A percentile compares a stretch with the other conserved stretches of the same genome.
These are phyloP conservation scores for Pisolithus marmoratus DNA, from an alignment of 768 basidiomycete species.

Conservation along the genomic window DNA sequence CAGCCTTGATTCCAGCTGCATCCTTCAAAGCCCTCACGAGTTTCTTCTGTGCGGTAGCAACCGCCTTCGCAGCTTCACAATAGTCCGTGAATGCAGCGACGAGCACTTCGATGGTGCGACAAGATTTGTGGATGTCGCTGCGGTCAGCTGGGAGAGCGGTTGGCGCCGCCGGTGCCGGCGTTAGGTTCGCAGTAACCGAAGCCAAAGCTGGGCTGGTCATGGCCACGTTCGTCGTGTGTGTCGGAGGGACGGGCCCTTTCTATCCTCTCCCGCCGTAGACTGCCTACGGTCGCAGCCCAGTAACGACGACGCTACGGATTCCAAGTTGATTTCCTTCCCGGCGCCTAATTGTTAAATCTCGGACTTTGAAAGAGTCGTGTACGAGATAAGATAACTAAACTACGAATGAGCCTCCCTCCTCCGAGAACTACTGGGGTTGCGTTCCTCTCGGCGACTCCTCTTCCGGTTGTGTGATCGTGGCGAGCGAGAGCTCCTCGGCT, in stretches of 20 bases:
- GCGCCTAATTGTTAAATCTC: neutral
- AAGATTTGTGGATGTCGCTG: slow-evolving; percentile 72
- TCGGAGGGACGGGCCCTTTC: too few relatives aligned
- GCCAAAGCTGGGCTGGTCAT: neutral
- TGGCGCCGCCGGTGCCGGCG: slow-evolving; percentile 7
- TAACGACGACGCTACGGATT: too few relatives aligned
- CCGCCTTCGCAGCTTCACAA: slow-evolving; percentile 59
- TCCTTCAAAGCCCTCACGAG: slow-evolving; percentile 67
- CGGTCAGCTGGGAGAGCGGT: slow-evolving; percentile 46
- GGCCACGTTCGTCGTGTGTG: neutral
- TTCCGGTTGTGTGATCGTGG: neutral
- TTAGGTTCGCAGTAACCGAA: too few relatives aligned
- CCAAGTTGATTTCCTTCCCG: neutral
- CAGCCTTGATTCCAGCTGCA: slow-evolving; percentile 53
- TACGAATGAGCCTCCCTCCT: neutral
- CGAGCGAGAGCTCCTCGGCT: neutral
- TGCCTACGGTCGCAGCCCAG: too few relatives aligned
- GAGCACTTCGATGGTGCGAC: slow-evolving; percentile 67
- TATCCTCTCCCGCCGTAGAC: neutral
- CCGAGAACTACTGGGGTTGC: too few relatives aligned
- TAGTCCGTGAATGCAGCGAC: slow-evolving; percentile 68
- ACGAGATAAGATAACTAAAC: neutral
- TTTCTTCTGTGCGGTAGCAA: slow-evolving; percentile 68
- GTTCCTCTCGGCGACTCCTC: neutral
- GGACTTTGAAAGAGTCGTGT: neutral